Percentiles rank a stretch among this genome's conserved stretches.
Evolutionary conservation across 768 basidiomycete genomes (phyloP).

Genomic region (Phaffia tasmanica): DNA sequence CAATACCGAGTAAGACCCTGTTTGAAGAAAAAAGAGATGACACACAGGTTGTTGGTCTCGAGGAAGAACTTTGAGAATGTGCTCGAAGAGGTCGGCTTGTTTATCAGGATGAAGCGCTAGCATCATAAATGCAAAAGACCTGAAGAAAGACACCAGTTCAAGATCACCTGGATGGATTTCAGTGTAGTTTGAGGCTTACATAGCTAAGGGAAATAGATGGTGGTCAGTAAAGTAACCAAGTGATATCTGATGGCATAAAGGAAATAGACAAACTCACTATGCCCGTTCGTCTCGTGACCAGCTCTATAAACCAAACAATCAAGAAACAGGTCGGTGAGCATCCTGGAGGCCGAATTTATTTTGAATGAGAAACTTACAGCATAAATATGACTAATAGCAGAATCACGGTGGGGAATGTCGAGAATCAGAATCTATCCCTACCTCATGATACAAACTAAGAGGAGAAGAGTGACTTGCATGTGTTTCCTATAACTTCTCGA

Average conservation of each 20-base stretch:
- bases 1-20: neutral
- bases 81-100: slow-evolving; percentile 10
- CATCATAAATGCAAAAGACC: slow-evolving; percentile 11
- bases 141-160: no score
- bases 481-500: slow-evolving; percentile 17
- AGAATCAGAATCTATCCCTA: no score
- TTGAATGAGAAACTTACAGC: neutral
- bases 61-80: slow-evolving; percentile 7
- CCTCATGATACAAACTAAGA: no score
- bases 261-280: no score
- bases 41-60: slow-evolving; percentile 2
- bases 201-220: no score
- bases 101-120: slow-evolving; percentile 16
- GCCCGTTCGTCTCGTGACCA: slow-evolving; percentile 6
- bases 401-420: neutral
- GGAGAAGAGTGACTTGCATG: neutral
- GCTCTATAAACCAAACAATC: neutral
- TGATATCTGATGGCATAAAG: no score
- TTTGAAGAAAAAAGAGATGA: neutral
- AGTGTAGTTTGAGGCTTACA: no score
- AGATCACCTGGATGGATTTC: no score
- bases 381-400: neutral
- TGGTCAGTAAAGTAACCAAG: no score
- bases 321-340: neutral
- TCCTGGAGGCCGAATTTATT: no score